Base-by-base conservation (phyloP, 1,284 basidiomycete genomes). In the Trichosporon sp. region DNA sequence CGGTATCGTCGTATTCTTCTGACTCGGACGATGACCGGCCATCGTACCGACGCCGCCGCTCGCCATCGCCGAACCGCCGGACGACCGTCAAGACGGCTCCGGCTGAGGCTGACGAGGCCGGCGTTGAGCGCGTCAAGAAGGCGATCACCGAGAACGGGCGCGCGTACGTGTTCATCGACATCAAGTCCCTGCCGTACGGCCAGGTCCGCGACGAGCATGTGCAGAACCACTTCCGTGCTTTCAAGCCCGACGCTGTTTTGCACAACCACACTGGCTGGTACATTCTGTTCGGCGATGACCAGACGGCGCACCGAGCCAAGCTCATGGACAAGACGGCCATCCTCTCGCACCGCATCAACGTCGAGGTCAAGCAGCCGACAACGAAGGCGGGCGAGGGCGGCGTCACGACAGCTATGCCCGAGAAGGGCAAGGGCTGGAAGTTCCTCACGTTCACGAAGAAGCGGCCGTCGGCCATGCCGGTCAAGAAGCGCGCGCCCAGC, bases 171-270 rank as follows among this genome's bases (percentile, higher is more conserved):
- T 78, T 78, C 64, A 77, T 83, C 68, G 78, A 79, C 34, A 70
- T 68, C 25, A 78, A 76, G 62, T 66, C 72, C 21, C 66, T 80
- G 7, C 76, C 81, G 3, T 53, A 72, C 3, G 69, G 66, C 15
- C 58, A 63, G 18, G 69, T 66, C 9, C 70, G 73, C 29, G 77
- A 80, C 25, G 70, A 73, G 65, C 73, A 78, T 32, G 68, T 83
- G 27, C 70, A 69, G 44, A 79, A 78, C 47, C 80, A 82, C 70
- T 82, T 83, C 70, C 78, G 76, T 64, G 70, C 73, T 23, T 82
- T 80, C 73, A 80, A 79, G 68, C 81, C 81, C n/a, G 58, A 73
- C n/a, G 42, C 77, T 71, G 75, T 81, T 4, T 66, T 80, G 21
- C 68, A 69, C 68, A 76, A 71, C 38, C 69, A 72, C 32, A 65